Conservation (phyloP, 352 stramenopile species). For the Pythium phragmitis region DNA sequence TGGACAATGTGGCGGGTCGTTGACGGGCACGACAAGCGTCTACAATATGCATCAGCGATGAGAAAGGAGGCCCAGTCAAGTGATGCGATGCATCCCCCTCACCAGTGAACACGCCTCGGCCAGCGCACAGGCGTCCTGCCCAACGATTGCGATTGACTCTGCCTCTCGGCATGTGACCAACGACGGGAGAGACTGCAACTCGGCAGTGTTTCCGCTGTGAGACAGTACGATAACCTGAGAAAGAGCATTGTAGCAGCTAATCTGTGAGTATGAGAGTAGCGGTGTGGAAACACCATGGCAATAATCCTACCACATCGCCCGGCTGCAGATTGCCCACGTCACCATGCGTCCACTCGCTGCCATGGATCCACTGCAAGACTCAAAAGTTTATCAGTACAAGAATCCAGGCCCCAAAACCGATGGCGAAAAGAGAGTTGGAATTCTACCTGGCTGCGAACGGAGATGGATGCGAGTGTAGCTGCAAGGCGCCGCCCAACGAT, state of each 20-base stretch:
- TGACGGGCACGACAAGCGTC: slow-evolving; percentile 43
- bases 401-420: too few species aligned
- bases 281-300: neutral
- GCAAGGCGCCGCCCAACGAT: slow-evolving; percentile 70
- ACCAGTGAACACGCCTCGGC: slow-evolving; percentile 13
- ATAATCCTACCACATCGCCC: slow-evolving; percentile 49
- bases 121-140: slow-evolving; percentile 38
- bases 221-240: slow-evolving; percentile 63
- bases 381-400: neutral
- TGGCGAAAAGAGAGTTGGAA: neutral
- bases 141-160: slow-evolving; percentile 52
- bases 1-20: slow-evolving; percentile 47
- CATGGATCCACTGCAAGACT: slow-evolving; percentile 61
- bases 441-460: slow-evolving; percentile 61
- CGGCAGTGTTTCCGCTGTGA: slow-evolving; percentile 65
- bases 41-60: slow-evolving; percentile 15
- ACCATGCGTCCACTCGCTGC: slow-evolving; percentile 75
- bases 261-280: neutral
- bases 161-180: slow-evolving; percentile 41
- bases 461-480: slow-evolving; percentile 71
- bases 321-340: slow-evolving; percentile 66
- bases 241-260: neutral
- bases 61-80: neutral
- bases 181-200: slow-evolving; percentile 54
- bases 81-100: neutral